Base-by-base conservation (phyloP, 352 stramenopile species). In the Phytophthora ohioensis region DNA sequence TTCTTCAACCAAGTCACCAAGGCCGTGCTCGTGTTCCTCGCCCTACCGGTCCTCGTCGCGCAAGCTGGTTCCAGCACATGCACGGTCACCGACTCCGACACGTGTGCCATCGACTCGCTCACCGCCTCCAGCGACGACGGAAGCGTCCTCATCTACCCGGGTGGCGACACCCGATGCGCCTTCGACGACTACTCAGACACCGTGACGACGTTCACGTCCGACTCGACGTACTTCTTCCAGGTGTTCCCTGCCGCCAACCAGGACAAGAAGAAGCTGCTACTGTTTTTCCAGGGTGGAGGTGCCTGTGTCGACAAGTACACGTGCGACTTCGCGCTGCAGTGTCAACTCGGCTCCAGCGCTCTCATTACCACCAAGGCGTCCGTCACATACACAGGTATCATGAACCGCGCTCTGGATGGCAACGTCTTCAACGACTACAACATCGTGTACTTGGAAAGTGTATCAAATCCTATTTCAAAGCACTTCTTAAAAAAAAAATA, bases 381-480 rank as follows among this genome's bases (percentile, higher is more conserved):
- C 8, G 63, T 81, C 27, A 64, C 73, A 12, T 82, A 77, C 71
- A 60, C 65, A 7, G 84, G 81, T 5, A 61, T 92, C n/a, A 66
- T 90, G 47, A 82, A 89, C 69, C 69, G 67, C 35, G 75, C 73
- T 21, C 68, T 88, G 56, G 56, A 71, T 27, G 51, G 68, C 51
- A 88, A 87, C 71, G 17, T 80, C 15, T 91, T 91, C 55, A 76
- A 79, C 60, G 82, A 90, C 75, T 91, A 82, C 77, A 86, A 86
- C 74, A 85, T 91, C 59, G 82, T 92, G 48, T 79, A 87, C 73
- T 51, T 27, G 21, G 21, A 27, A 27, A 27, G 21, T 27, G 21
- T 27, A 27, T 27, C 21, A 27, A 27, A 27, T 27, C 21, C 21
- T 27, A 27, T 27, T 27, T 27, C 21, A 27, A 27, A 27, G 21